Evolutionary conservation across 371 early-diverging fungal species (phyloP).

Genomic region (Mucor circinelloides): DNA sequence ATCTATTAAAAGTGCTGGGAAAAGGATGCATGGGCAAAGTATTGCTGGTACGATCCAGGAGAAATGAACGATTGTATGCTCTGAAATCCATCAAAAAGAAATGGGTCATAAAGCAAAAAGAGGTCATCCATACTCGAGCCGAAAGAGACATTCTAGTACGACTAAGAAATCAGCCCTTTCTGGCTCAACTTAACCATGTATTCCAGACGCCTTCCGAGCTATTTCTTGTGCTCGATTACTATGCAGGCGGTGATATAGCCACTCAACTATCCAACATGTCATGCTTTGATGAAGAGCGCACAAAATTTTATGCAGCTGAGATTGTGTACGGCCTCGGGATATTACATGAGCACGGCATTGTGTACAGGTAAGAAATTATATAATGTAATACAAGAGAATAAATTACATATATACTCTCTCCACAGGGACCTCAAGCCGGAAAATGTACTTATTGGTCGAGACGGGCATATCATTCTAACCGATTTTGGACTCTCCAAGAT

Average conservation of each 20-base stretch:
- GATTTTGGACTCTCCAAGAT: conserved; percentile 89
- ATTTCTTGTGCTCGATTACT: conserved; percentile 85
- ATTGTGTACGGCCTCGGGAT: conserved; percentile 82
- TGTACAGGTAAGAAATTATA: conserved; percentile 53
- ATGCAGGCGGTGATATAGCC: conserved; percentile 83
- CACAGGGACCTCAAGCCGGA: conserved; percentile 81
- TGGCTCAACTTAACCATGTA: conserved; percentile 71
- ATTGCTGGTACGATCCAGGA: conserved; percentile 58
- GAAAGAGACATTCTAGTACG: conserved; percentile 74
- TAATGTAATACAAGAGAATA: not conserved
- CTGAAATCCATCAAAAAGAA: conserved; percentile 76
- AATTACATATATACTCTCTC: not conserved
- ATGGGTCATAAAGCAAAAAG: conserved; percentile 62
- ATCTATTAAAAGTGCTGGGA: conserved; percentile 58
- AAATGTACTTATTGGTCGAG: conserved; percentile 73
- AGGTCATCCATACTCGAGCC: conserved; percentile 62
- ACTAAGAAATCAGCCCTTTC: conserved; percentile 67
- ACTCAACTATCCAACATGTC: conserved; percentile 72
- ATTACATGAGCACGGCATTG: conserved; percentile 84
- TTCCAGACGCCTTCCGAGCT: conserved; percentile 73
- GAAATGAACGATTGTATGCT: conserved; percentile 58
- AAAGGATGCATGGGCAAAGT: conserved; percentile 67
- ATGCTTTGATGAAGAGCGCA: conserved; percentile 71
- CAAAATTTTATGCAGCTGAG: conserved; percentile 87
- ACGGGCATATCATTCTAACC: conserved; percentile 86